Percentiles rank a stretch among this genome's conserved stretches.
These are phyloP conservation scores for Hagleromyces aurorensis DNA, from an alignment of 805 yeast species.

Conservation along the genomic window DNA sequence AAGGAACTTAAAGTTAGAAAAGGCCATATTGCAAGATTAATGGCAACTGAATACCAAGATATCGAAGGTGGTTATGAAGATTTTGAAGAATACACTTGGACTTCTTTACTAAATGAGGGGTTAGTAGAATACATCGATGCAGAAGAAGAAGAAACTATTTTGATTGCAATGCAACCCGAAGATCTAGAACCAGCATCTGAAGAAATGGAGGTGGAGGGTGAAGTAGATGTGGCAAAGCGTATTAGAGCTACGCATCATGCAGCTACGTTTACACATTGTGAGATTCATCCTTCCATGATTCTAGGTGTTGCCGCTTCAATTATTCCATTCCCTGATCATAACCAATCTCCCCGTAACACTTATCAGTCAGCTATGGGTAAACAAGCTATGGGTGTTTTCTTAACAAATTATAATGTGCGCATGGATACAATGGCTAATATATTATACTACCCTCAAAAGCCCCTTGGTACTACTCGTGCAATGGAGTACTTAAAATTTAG, in stretches of 20 bases:
- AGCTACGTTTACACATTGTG: constrained; percentile 95
- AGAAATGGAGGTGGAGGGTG: constrained; percentile 34
- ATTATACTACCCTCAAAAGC: constrained; percentile 95
- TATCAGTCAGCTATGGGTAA: constrained; percentile 99
- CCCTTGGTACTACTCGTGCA: constrained; percentile 93
- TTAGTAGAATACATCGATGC: constrained; percentile 96
- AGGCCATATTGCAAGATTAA: constrained; percentile 68
- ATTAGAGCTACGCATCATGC: constrained; percentile 66
- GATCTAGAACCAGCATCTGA: constrained; percentile 72
- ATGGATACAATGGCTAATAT: constrained; percentile 99
- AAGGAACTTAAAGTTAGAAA: constrained; percentile 74
- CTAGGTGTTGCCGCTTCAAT: constrained; percentile 97
- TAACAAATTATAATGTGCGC: constrained; percentile 90
- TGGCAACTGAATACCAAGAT: constrained; percentile 54
- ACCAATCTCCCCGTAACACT: constrained; percentile 98
- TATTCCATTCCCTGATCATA: constrained; percentile 99
- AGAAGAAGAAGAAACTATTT: constrained; percentile 95
- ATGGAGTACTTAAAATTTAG: constrained; percentile 97
- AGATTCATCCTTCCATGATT: constrained; percentile 98
- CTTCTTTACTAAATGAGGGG: constrained; percentile 73
- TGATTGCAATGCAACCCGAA: constrained; percentile 99
- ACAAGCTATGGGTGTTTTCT: constrained; percentile 98
- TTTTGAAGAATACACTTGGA: constrained; percentile 70
- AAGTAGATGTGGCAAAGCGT: constrained; percentile 57
- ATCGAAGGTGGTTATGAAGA: constrained; percentile 45